Evolutionary conservation across 2,329 filamentous ascomycete genomes (phyloP).

Genomic region (Ophiostoma novo-ulmi): DNA sequence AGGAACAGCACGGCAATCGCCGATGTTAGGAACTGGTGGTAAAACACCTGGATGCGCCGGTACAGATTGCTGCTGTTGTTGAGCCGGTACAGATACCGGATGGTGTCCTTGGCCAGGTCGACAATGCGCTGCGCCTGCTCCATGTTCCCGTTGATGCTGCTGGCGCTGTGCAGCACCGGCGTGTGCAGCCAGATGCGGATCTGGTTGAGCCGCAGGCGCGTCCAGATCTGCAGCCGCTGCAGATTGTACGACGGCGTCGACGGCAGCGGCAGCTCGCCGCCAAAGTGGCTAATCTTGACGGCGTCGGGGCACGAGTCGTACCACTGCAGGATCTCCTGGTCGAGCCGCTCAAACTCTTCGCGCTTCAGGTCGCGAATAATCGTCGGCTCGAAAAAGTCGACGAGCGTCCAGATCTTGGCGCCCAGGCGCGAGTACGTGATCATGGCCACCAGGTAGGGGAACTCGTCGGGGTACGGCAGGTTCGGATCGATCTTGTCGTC

Average conservation of each 20-base stretch:
- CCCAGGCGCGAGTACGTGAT: slow-evolving; percentile 76
- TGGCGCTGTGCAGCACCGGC: slow-evolving; percentile 77
- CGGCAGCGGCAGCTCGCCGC: slow-evolving; percentile 46
- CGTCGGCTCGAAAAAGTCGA: slow-evolving; percentile 60
- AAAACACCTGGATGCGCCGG: slow-evolving; percentile 66
- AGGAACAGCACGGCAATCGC: slow-evolving; percentile 72
- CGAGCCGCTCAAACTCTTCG: slow-evolving; percentile 73
- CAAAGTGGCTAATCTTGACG: slow-evolving; percentile 56
- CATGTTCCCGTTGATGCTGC: slow-evolving; percentile 73
- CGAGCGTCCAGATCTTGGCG: slow-evolving; percentile 80
- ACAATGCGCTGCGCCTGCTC: slow-evolving; percentile 68
- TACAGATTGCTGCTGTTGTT: slow-evolving; percentile 70
- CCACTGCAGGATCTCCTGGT: slow-evolving; percentile 82
- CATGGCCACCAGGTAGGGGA: slow-evolving; percentile 76
- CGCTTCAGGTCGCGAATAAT: slow-evolving; percentile 61
- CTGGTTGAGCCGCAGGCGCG: slow-evolving; percentile 82
- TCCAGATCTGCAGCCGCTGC: slow-evolving; percentile 72
- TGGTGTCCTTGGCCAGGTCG: slow-evolving; percentile 70
- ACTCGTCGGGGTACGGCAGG: slow-evolving; percentile 54
- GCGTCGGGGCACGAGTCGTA: slow-evolving; percentile 67
- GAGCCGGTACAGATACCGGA: slow-evolving; percentile 63
- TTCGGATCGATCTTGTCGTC: slow-evolving; percentile 48
- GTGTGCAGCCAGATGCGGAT: slow-evolving; percentile 59
- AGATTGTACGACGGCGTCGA: slow-evolving; percentile 58
- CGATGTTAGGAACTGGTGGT: slow-evolving; percentile 73